Conservation (phyloP, 2,329 filamentous ascomycete genomes). For the Diaporthe nobilis region DNA sequence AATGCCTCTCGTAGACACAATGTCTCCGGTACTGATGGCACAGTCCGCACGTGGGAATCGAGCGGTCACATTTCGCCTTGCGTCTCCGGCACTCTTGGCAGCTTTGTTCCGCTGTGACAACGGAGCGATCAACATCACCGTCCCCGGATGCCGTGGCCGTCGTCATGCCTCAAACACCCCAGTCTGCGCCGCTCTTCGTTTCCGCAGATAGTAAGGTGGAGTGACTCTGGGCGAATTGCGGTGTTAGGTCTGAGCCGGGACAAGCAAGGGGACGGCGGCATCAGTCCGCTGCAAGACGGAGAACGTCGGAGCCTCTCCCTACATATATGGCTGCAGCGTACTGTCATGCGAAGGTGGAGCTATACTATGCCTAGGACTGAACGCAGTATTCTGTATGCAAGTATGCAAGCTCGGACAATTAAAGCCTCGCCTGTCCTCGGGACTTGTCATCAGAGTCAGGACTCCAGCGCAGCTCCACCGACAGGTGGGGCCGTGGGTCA, state of each 20-base stretch:
- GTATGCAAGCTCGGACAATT: not conserved
- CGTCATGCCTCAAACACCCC: not conserved
- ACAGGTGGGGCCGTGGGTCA: not conserved
- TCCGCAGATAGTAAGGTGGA: not conserved
- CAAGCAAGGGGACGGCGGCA: not conserved
- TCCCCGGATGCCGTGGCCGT: not conserved
- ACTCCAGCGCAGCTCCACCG: not conserved
- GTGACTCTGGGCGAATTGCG: not conserved
- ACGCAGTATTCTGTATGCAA: not conserved
- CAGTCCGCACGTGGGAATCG: conserved; percentile 54
- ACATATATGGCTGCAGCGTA: not conserved
- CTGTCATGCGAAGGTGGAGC: not conserved
- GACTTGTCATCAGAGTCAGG: not conserved
- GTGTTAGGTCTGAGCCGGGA: not conserved
- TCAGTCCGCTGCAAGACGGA: not conserved
- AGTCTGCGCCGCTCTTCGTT: not conserved
- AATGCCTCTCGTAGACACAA: conserved; percentile 63
- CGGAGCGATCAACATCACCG: not conserved
- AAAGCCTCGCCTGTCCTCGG: not conserved
- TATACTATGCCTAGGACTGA: not conserved
- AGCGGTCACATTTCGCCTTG: conserved; percentile 56
- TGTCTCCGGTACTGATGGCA: conserved; percentile 60
- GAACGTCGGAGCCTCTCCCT: not conserved
- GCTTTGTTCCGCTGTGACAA: not conserved
- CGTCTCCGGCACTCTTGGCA: conserved; percentile 55